Evolutionary conservation across 768 basidiomycete species (phyloP), one percentile per base, ranked within the genome.

Genomic region (Coprinopsis marcescibilis): DNA sequence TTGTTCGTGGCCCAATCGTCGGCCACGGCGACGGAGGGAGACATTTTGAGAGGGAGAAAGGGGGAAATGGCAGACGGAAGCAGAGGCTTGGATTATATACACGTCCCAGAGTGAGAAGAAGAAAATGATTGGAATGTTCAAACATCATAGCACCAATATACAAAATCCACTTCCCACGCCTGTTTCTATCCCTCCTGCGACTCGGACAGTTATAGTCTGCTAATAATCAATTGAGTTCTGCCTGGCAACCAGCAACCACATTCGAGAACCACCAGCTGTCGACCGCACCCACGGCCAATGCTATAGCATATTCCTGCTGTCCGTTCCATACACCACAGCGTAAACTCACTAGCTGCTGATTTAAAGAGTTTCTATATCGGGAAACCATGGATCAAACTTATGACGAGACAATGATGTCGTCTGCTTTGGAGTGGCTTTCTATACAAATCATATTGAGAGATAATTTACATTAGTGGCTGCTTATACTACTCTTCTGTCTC

Each of bases 1-100:
- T 57, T 56, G 48, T 49, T 56, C 65, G 52, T 62, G 48, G 62
- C 49, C 60, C 59, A 61, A 56, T 55, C 52, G 47, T 55, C 48
- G 35, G 48, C 30, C 48, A 54, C 49, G 25, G 49, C 51, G 49
- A 46, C 42, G 51, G 60, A 57, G 51, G 59, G 57, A 52, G 64
- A 54, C 34, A 54, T 54, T 57, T 57, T 46, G 51, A 55, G 51
- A 53, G 47, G 52, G 54, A 36, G 49, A 49, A 30, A 52, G 52
- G 55, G 51, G 52, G 43, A 45, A 52, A 55, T 55, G 52, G 46
- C 54, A 54, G 51, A 50, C 53, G 51, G 52, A 51, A 54, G 57
- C 55, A 53, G 57, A 53, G 51, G 51, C 49, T 47, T 35, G 45
- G 52, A 48, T 57, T 53, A 49, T 46, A 36, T 36, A 40, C n/a